These are phyloP conservation scores for Neofusicoccum laricinum DNA, from an alignment of 2,329 filamentous ascomycete genomes.

Conservation along the genomic window DNA sequence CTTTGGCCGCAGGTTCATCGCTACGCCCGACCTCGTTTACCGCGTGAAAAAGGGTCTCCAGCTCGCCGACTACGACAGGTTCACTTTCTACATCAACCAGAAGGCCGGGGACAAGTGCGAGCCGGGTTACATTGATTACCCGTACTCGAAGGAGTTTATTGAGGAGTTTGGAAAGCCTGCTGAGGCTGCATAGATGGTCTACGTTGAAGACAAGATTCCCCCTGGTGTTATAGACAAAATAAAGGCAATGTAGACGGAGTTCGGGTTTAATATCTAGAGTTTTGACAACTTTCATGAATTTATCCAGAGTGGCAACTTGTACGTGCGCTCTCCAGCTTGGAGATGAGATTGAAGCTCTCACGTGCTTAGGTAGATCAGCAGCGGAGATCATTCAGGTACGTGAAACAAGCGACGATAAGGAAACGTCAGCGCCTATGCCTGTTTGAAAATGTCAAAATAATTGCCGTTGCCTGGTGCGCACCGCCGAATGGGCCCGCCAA, in stretches of 20 bases:
- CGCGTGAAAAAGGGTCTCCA: slow-evolving; percentile 43
- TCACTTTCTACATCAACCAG: slow-evolving; percentile 42
- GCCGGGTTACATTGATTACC: slow-evolving; percentile 42
- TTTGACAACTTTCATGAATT: too few species aligned
- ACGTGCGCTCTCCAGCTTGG: too few species aligned
- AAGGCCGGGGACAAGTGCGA: slow-evolving; percentile 10
- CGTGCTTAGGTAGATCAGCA: too few species aligned
- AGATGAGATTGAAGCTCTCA: too few species aligned
- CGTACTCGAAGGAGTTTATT: slow-evolving; percentile 36
- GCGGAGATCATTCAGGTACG: too few species aligned
- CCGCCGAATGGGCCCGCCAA: too few species aligned
- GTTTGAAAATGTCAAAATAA: too few species aligned
- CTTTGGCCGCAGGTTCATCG: slow-evolving; percentile 50
- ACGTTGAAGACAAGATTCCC: background rate
- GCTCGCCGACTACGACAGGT: slow-evolving; percentile 44
- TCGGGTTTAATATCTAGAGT: background rate
- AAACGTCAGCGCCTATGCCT: too few species aligned
- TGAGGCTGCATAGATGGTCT: background rate
- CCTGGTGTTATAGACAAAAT: background rate
- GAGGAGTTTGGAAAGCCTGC: slow-evolving; percentile 16
- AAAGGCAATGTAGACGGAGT: background rate
- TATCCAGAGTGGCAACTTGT: too few species aligned
- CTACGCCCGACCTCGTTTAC: slow-evolving; percentile 49
- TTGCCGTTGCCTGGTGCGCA: too few species aligned
- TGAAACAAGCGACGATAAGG: too few species aligned